These are phyloP conservation scores for Anacardium occidentale DNA, from an alignment of 345 rosid genomes.

Conservation along the genomic window DNA sequence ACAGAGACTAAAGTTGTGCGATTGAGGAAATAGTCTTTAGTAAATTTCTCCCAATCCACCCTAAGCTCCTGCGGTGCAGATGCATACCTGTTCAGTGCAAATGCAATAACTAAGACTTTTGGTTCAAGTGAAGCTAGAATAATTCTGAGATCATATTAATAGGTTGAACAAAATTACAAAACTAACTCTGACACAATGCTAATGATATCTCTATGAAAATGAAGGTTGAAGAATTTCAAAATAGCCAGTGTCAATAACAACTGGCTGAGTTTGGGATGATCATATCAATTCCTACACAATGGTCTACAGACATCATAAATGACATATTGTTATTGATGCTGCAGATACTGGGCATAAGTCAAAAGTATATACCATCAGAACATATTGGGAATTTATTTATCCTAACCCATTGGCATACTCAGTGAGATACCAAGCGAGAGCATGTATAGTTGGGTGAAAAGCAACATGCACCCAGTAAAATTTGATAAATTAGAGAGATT, in stretches of 20 bases:
- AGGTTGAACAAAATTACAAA: background rate
- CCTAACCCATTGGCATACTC: background rate
- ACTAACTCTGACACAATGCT: background rate
- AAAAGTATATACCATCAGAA: background rate
- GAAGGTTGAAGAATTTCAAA: background rate
- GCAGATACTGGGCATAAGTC: background rate
- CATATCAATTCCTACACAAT: background rate
- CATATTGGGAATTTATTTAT: background rate
- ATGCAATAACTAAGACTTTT: background rate
- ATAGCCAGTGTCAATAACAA: background rate
- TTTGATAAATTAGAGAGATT: too few species aligned
- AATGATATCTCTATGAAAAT: background rate
- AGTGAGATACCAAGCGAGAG: background rate
- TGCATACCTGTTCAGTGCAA: conserved; percentile 60
- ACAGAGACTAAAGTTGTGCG: conserved; percentile 82
- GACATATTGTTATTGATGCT: background rate
- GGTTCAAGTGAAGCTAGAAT: background rate
- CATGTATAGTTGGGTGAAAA: background rate
- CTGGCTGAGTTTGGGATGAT: background rate
- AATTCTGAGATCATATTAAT: background rate
- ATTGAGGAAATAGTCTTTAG: conserved; percentile 82
- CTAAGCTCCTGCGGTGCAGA: conserved; percentile 84
- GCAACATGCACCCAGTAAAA: too few species aligned
- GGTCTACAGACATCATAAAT: background rate
- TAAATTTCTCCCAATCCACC: conserved; percentile 76